Evolutionary conservation across 106 monocot genomes (phyloP).

Genomic region (Acorus calamus): DNA sequence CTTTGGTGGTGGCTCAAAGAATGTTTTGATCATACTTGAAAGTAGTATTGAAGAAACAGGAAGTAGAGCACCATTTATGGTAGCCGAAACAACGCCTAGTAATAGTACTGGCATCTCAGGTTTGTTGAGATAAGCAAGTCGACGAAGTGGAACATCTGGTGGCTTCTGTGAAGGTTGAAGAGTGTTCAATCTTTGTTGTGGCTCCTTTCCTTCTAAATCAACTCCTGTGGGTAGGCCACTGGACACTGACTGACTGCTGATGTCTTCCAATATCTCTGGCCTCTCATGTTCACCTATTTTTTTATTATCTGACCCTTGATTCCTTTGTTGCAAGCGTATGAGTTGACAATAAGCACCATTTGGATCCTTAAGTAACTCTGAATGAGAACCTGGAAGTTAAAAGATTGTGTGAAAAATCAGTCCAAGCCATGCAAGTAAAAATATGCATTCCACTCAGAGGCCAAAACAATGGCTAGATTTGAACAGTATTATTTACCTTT

Average conservation of each 20-base stretch:
- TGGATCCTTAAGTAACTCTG: no score
- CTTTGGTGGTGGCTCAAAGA: slow-evolving; percentile 40
- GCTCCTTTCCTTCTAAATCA: slow-evolving; percentile 17
- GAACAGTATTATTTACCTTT: slow-evolving; percentile 24
- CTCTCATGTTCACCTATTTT: no score
- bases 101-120: slow-evolving; percentile 37
- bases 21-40: slow-evolving; percentile 34
- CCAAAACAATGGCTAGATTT: neutral
- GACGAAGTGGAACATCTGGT: slow-evolving; percentile 28
- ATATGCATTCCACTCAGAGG: no score
- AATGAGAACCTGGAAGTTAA: no score
- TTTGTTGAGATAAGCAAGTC: slow-evolving; percentile 54
- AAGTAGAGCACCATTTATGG: slow-evolving; percentile 33
- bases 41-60: slow-evolving; percentile 33
- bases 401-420: no score
- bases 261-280: neutral
- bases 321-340: no score
- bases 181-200: neutral
- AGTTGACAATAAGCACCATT: no score
- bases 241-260: slow-evolving; percentile 23
- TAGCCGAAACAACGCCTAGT: slow-evolving; percentile 30
- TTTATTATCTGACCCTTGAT: no score
- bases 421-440: no score
- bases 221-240: slow-evolving; percentile 21
- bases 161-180: neutral